Evolutionary conservation across 2,329 filamentous ascomycete genomes (phyloP), one percentile per base, ranked within the genome.

Genomic region (Emericellopsis cladophorae): DNA sequence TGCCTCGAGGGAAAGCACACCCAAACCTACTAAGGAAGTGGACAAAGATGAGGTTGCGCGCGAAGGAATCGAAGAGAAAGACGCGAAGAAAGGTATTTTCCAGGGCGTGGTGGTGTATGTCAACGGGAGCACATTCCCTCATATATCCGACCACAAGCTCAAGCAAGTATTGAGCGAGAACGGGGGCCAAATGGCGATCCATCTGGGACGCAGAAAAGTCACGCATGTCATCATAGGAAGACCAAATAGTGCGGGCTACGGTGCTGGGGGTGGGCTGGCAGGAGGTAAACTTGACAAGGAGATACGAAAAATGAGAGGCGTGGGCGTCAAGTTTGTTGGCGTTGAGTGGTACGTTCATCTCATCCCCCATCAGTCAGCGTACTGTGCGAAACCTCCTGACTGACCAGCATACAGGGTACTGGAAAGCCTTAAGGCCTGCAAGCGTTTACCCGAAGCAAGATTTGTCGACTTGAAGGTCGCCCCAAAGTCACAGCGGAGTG

Each of bases 171-270:
- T 95, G 31, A 76, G 72, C 5, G 69, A 78, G 42, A 77, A 94
- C 54, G 90, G 89, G 16, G 90, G 78, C 1, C 67, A 63, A 34
- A 68, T 86, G 49, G 81, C 84, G 4, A 72, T 87, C 31, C 70
- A 78, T 44, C 74, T 94, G 9, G 81, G 76, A 9, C 74, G 86
- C 36, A 73, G 78, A 31, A 74, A 72, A 39, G 85, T 95, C 48
- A 94, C 88, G 29, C 89, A 95, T 59, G 83, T 95, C 45, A 82
- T 95, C 42, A 60, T 95, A 6, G 85, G 84, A 7, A 70, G 65
- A 40, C 74, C 76, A 15, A 68, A 67, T 3, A 56, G 57, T 31
- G 57, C 54, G 0, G 86, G 87, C 12, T 33, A 33, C 23, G 79
- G 79, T 36, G 74, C 73, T 9, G 85, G 85, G 0, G 86, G 87